These are phyloP conservation scores for Nelumbo lutea DNA, from an alignment of 164 flowering plant genomes.

Conservation along the genomic window DNA sequence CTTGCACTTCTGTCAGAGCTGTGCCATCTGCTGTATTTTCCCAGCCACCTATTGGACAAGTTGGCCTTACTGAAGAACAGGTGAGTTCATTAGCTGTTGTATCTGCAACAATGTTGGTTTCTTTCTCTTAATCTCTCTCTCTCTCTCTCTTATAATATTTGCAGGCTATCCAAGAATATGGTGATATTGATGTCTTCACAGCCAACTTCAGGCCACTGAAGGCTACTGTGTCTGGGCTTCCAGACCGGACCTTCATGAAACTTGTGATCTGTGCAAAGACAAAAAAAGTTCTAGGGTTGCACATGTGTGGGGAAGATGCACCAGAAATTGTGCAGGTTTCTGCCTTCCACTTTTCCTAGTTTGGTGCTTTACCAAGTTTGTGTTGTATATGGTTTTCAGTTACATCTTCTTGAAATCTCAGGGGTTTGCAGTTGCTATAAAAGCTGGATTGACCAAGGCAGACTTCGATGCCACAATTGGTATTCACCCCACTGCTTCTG, in stretches of 20 bases:
- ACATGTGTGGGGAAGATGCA: slow-evolving; percentile 95
- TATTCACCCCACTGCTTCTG: slow-evolving; percentile 88
- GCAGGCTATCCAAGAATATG: slow-evolving; percentile 72
- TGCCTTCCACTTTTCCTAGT: not conserved
- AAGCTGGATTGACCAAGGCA: slow-evolving; percentile 90
- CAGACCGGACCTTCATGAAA: slow-evolving; percentile 90
- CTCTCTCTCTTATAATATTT: slow-evolving; percentile 12
- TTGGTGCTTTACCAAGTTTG: not conserved
- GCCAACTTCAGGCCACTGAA: slow-evolving; percentile 87
- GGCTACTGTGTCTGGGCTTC: slow-evolving; percentile 94
- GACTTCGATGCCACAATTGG: slow-evolving; percentile 95
- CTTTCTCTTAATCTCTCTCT: not conserved
- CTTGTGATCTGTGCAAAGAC: slow-evolving; percentile 85
- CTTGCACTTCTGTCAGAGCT: slow-evolving; percentile 38
- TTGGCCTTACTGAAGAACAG: slow-evolving; percentile 96
- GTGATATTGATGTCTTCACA: slow-evolving; percentile 84
- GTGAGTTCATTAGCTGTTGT: slow-evolving; percentile 24
- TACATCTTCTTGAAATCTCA: slow-evolving; percentile 21
- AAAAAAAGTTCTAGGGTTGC: slow-evolving; percentile 74
- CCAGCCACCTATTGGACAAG: slow-evolving; percentile 97
- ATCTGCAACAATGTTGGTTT: slow-evolving; percentile 1
- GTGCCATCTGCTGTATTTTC: slow-evolving; percentile 93
- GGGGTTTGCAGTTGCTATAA: slow-evolving; percentile 96
- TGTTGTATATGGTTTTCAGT: slow-evolving; percentile 7
- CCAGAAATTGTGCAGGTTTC: slow-evolving; percentile 85